Percentiles rank a stretch among this genome's conserved stretches.
These are phyloP conservation scores for Debaryomyces singareniensis DNA, from an alignment of 1,139 yeast species.

Conservation along the genomic window DNA sequence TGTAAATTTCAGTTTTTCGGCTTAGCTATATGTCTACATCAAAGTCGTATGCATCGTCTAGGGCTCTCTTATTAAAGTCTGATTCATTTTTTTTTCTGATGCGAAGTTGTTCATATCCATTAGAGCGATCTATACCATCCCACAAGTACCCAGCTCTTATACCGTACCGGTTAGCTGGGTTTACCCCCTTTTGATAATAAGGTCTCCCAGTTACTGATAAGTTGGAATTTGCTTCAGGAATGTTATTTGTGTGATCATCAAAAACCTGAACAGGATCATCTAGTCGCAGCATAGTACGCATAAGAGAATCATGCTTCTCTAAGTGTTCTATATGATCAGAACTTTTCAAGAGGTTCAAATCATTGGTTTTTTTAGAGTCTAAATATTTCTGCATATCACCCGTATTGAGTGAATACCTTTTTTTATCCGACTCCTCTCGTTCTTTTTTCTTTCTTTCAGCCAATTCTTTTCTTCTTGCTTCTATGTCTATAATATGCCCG, in stretches of 20 bases:
- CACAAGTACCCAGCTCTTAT: slow-evolving; percentile 78
- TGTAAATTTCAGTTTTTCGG: background rate
- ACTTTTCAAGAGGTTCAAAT: slow-evolving; percentile 33
- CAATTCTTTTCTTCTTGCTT: slow-evolving; percentile 15
- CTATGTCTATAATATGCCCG: slow-evolving; percentile 33
- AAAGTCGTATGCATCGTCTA: slow-evolving; percentile 1
- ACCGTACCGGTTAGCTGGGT: slow-evolving; percentile 65
- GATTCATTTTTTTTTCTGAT: slow-evolving; percentile 31
- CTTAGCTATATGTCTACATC: background rate
- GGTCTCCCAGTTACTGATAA: slow-evolving; percentile 15
- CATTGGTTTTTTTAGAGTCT: no score
- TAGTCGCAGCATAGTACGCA: slow-evolving; percentile 28
- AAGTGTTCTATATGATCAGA: slow-evolving; percentile 34
- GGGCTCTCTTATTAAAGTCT: slow-evolving; percentile 1
- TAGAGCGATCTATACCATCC: slow-evolving; percentile 92
- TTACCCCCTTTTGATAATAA: slow-evolving; percentile 41
- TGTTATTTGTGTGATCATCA: slow-evolving; percentile 20
- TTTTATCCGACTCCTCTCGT: slow-evolving; percentile 20
- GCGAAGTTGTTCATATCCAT: slow-evolving; percentile 76
- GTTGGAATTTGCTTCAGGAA: slow-evolving; percentile 18
- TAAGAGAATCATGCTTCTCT: slow-evolving; percentile 13
- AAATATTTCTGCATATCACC: slow-evolving; percentile 32
- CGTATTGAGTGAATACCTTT: slow-evolving; percentile 6
- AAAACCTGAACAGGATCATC: slow-evolving; percentile 70
- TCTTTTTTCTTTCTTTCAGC: slow-evolving; percentile 32